A percentile compares a stretch with the other conserved stretches of the same genome.
Evolutionary conservation across 345 rosid species (phyloP).

Genomic region (Gossypium bickii): DNA sequence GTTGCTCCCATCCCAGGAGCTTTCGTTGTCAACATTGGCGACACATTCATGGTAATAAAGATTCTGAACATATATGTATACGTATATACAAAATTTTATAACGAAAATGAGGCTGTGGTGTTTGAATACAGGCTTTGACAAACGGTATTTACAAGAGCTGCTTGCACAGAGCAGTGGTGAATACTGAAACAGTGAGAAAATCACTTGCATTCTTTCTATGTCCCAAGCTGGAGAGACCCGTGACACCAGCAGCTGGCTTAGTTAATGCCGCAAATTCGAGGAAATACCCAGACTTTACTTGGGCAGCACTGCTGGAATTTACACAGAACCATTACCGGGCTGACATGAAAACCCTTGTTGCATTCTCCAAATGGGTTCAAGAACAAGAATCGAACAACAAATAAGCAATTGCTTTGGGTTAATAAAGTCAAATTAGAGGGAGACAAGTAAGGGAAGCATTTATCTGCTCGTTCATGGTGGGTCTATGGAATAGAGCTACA

Average conservation of each 20-base stretch:
- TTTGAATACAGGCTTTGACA: slow-evolving; percentile 44
- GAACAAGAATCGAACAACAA: not conserved
- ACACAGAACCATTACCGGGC: slow-evolving; percentile 56
- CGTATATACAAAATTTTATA: not conserved
- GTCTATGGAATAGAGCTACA: slow-evolving; percentile 10
- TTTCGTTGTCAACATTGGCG: slow-evolving; percentile 70
- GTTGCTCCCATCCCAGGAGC: slow-evolving; percentile 42
- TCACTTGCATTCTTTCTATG: slow-evolving; percentile 59
- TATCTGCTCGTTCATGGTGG: not conserved
- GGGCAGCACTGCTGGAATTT: slow-evolving; percentile 47
- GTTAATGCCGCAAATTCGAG: slow-evolving; percentile 35
- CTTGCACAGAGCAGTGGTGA: slow-evolving; percentile 64
- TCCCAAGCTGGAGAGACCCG: slow-evolving; percentile 44
- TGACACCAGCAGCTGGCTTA: slow-evolving; percentile 41
- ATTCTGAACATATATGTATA: not conserved
- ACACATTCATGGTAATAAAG: slow-evolving; percentile 57
- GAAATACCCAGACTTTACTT: slow-evolving; percentile 52
- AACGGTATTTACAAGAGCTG: slow-evolving; percentile 62
- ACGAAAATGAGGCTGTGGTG: not conserved
- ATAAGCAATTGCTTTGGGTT: not conserved
- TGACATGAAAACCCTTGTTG: slow-evolving; percentile 48
- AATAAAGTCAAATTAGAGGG: not conserved
- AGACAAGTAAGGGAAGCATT: not conserved
- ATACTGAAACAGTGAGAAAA: slow-evolving; percentile 37
- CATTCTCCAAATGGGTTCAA: slow-evolving; percentile 41